Evolutionary conservation across 495 filamentous ascomycete species (phyloP), one percentile per base, ranked within the genome.

Genomic region (Penicillium canariense): DNA sequence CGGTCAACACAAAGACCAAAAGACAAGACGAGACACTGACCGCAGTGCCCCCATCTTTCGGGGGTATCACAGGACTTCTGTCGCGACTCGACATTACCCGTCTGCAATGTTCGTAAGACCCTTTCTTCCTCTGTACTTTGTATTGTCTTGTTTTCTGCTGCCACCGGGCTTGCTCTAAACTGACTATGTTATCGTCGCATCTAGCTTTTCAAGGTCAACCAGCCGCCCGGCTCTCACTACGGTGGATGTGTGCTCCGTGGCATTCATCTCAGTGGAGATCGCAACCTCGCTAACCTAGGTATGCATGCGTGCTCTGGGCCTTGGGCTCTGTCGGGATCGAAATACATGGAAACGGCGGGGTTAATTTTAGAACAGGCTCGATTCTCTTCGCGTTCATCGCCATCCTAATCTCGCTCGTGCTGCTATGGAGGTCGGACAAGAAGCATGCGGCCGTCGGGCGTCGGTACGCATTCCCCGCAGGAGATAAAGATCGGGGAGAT

Each of bases 361-460:
- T 35, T 50, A 22, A 64, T 65, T 46, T n/a, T 14, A 57, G 42
- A 28, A 58, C 60, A 96, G 91, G 94, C n/a, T 94, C 92, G n/a
- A 94, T 97, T 65, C 46, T 97, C 45, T 66, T 96, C 39, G 87
- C 82, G 42, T 89, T 82, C 50, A 68, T 96, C 46, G 88, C 91
- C 15, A 94, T 97, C 60, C 55, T 81, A 9, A 70, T 81, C 5
- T 78, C 88, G 7, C 57, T 76, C 14, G 80, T 83, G 34, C 74
- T 99, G 48, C 50, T 96, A 63, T 84, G 84, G 71, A 77, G 86
- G 57, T 91, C 94, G n/a, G 89, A 99, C 60, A 81, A 79, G 68
- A 99, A 99, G 77, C 84, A 87, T 68, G 94, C 94, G 55, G 94
- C 94, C 48, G 94, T 99, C 40, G 94, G 94, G 34, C 79, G 94